These are phyloP conservation scores for Puccinellia tenuiflora DNA, from an alignment of 176 grass and related monocot species.

Conservation along the genomic window DNA sequence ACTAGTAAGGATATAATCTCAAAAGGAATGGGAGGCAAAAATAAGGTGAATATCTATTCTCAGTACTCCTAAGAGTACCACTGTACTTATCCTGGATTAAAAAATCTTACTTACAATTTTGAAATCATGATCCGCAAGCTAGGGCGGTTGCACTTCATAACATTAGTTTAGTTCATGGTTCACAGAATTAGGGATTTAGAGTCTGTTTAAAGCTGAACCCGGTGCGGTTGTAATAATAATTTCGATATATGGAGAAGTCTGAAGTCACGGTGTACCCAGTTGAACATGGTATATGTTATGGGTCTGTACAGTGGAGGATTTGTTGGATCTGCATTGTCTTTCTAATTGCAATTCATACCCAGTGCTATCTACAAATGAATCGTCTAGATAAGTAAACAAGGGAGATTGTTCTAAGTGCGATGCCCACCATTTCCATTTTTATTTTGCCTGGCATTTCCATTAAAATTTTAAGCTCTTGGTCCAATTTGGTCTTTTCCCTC, in stretches of 20 bases:
- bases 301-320: neutral
- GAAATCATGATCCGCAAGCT: neutral
- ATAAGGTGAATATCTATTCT: too few relatives aligned
- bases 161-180: neutral
- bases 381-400: too few relatives aligned
- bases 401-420: neutral
- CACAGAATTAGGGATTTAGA: neutral
- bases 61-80: too few relatives aligned
- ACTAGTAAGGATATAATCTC: too few relatives aligned
- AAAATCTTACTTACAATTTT: neutral
- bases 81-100: neutral
- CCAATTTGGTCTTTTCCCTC: neutral
- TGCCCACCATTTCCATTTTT: too few relatives aligned
- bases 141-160: neutral
- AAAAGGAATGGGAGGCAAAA: too few relatives aligned
- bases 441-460: too few relatives aligned
- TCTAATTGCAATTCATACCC: neutral
- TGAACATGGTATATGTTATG: slow-evolving; percentile 14
- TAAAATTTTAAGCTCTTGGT: neutral
- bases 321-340: slow-evolving; percentile 1
- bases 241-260: neutral
- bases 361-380: neutral
- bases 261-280: neutral
- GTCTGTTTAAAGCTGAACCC: neutral
- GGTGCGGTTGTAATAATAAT: neutral